A percentile compares a stretch with the other conserved stretches of the same genome.
phyloP scores from a whole-genome alignment of 257 asterid genomes.

The Linaria vulgaris region DNA sequence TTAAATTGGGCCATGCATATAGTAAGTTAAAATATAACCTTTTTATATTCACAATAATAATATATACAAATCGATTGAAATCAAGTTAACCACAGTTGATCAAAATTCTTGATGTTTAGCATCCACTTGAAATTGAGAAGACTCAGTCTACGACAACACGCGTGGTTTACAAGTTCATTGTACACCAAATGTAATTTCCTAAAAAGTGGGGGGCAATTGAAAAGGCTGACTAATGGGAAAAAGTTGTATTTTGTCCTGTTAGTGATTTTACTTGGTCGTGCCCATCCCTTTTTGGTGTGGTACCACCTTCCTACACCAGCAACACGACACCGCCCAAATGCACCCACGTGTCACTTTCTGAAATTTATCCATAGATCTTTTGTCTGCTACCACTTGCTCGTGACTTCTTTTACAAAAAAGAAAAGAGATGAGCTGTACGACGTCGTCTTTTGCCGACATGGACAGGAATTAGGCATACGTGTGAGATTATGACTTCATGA shows the following conservation, averaged over 20 bases:
- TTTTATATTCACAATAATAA: too few species aligned
- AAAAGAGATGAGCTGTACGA: constrained; percentile 9
- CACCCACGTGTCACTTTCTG: constrained; percentile 37
- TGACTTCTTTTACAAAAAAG: constrained; percentile 14
- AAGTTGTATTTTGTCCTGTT: constrained; percentile 49
- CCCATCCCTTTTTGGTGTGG: background rate
- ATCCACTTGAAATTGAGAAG: too few species aligned
- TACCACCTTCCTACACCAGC: background rate
- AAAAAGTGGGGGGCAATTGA: constrained; percentile 17
- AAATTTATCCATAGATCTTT: constrained; percentile 1
- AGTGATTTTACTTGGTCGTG: constrained; percentile 32
- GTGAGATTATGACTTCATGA: constrained; percentile 18
- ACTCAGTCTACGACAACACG: too few species aligned
- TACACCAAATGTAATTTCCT: background rate
- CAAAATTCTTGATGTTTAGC: too few species aligned
- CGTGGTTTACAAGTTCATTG: too few species aligned
- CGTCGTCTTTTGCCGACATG: constrained; percentile 9
- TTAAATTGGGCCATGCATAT: too few species aligned
- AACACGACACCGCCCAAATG: constrained; percentile 33
- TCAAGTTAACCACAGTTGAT: too few species aligned
- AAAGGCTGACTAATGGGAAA: constrained; percentile 26
- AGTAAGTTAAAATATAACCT: too few species aligned
- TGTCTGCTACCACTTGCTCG: constrained; percentile 13
- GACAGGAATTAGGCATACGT: background rate
- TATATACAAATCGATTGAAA: too few species aligned